Percentiles rank a stretch among this genome's conserved stretches.
Evolutionary conservation across 2,329 filamentous ascomycete species (phyloP).

Genomic region (Pseudogymnoascus sp.): DNA sequence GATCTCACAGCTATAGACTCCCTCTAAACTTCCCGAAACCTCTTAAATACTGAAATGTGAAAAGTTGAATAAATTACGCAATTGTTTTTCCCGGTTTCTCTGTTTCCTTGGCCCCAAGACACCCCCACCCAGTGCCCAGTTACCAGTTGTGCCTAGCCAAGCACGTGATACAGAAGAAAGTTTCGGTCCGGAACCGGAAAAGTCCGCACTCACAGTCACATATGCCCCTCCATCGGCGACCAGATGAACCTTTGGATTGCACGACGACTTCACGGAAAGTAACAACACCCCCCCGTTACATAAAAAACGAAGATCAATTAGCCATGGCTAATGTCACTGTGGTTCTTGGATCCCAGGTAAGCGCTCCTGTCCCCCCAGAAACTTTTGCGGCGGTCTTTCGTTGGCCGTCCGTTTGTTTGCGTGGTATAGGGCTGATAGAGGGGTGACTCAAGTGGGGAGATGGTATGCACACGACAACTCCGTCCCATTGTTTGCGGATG

Average conservation of each 20-base stretch:
- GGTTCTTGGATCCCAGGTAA: constrained; percentile 10
- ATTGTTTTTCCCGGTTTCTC: background rate
- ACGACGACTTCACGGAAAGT: constrained; percentile 10
- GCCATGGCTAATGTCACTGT: constrained; percentile 10
- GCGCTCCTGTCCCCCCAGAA: background rate
- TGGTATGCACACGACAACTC: constrained; percentile 4
- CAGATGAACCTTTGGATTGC: constrained; percentile 1
- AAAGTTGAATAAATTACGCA: background rate
- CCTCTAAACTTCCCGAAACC: background rate
- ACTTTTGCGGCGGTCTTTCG: background rate
- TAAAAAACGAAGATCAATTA: constrained; percentile 11
- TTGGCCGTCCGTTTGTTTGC: constrained; percentile 1
- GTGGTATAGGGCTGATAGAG: constrained; percentile 1
- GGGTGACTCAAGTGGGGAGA: constrained; percentile 11
- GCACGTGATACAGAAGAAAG: background rate
- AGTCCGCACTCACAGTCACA: background rate
- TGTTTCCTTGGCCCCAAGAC: background rate
- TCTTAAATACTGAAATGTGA: background rate
- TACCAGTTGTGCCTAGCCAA: background rate
- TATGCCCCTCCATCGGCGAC: constrained; percentile 7
- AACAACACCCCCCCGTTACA: constrained; percentile 6
- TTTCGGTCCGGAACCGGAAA: constrained; percentile 5
- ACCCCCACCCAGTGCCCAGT: background rate
- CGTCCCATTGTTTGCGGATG: background rate
- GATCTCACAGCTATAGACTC: background rate